Percentiles rank a stretch among this genome's conserved stretches.
These are phyloP conservation scores for Eucalyptus polyanthemos DNA, from an alignment of 345 rosid species.

Conservation along the genomic window DNA sequence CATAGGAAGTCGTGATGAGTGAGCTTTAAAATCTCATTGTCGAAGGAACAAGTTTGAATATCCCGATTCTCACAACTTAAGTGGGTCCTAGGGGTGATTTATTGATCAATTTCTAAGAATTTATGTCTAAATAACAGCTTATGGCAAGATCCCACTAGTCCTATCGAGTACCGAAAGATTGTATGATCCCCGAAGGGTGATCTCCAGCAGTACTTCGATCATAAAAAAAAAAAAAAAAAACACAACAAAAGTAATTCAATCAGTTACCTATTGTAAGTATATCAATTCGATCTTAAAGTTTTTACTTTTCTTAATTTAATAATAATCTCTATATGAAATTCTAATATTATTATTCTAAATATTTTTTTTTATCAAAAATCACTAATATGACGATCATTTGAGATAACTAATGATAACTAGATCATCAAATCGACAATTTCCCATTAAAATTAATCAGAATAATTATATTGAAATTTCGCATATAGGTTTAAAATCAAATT, in stretches of 20 bases:
- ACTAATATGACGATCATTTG: accelerated
- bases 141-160: accelerated
- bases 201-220: accelerated
- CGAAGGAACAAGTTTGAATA: accelerated
- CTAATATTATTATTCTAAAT: accelerated
- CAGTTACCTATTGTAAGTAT: neutral
- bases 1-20: too few relatives aligned
- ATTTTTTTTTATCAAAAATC: neutral
- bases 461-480: neutral
- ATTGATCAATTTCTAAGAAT: accelerated
- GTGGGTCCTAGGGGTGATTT: too few relatives aligned
- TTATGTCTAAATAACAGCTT: accelerated
- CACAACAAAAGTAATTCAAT: neutral
- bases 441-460: accelerated
- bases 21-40: accelerated
- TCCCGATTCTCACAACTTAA: accelerated
- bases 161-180: accelerated
- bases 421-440: accelerated
- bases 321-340: neutral
- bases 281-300: accelerated
- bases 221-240: too few relatives aligned
- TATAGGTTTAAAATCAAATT: neutral
- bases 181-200: too few relatives aligned
- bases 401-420: accelerated
- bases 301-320: neutral